Percentiles rank a stretch among this genome's conserved stretches.
phyloP scores from a whole-genome alignment of 2,329 filamentous ascomycete genomes.

The Triangularia verruculosa region DNA sequence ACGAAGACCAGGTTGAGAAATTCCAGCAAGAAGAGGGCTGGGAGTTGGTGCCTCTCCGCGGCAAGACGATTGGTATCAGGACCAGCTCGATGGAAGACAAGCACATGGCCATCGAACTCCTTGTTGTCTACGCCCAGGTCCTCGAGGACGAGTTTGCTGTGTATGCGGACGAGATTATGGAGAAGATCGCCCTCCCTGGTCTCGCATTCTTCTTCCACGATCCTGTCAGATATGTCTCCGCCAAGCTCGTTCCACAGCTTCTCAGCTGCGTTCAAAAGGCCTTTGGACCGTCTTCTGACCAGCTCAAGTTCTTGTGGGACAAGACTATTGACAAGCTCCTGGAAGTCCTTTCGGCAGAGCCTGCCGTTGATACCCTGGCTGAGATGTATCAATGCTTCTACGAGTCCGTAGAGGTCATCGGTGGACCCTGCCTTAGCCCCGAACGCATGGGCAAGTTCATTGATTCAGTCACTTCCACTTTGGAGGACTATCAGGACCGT shows the following conservation, averaged over 20 bases:
- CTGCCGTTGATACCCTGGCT: constrained; percentile 90
- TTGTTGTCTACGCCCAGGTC: constrained; percentile 95
- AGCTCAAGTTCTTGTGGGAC: constrained; percentile 80
- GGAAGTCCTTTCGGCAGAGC: constrained; percentile 89
- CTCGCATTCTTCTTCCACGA: constrained; percentile 99
- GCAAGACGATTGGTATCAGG: constrained; percentile 97
- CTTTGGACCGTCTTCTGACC: constrained; percentile 74
- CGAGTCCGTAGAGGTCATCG: constrained; percentile 91
- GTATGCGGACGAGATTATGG: constrained; percentile 90
- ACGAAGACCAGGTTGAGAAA: constrained; percentile 89
- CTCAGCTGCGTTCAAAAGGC: constrained; percentile 92
- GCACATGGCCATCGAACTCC: constrained; percentile 98
- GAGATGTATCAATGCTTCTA: constrained; percentile 99
- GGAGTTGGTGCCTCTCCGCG: constrained; percentile 95
- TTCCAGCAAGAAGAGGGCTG: constrained; percentile 94
- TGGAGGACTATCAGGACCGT: constrained; percentile 89
- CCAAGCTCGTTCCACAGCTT: constrained; percentile 89
- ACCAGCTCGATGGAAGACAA: constrained; percentile 97
- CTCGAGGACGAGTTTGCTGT: constrained; percentile 90
- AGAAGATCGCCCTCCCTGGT: constrained; percentile 90
- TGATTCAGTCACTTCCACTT: constrained; percentile 75
- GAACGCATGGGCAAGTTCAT: constrained; percentile 87
- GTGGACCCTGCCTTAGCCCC: constrained; percentile 73
- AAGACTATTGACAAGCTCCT: constrained; percentile 85
- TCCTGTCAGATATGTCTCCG: constrained; percentile 89